Base-by-base conservation (phyloP, 2,329 filamentous ascomycete genomes). In the Colletotrichum theobromicola region DNA sequence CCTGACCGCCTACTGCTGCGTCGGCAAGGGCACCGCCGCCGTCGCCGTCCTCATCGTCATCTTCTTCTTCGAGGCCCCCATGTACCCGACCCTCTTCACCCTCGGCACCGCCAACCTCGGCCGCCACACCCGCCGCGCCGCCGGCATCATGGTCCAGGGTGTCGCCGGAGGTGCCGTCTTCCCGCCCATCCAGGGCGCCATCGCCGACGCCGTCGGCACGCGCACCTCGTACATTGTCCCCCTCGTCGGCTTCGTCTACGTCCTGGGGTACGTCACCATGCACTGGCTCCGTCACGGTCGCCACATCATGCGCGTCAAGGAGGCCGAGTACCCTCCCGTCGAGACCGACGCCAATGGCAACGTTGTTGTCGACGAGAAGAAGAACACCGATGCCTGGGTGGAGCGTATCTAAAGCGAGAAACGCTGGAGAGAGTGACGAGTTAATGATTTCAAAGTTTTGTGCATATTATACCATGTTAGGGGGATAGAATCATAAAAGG, bases 51-150 rank as follows among this genome's bases (percentile, higher is more conserved):
- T 92, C n/a, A 89, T 86, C 76, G 70, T 89, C 1, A 87, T 90
- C 2, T 83, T 91, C 61, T 91, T 90, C 83, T 91, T 90, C 81
- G 89, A 90, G 80, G 88, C 85, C 1, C 88, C 90, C 78, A 88
- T 88, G 80, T 92, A 91, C 81, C 88, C 90, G 2, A 90, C 89
- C 32, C 91, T 91, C 76, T 89, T 91, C 65, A 88, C 89, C 1
- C 83, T 91, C 9, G 88, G 88, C 1, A 89, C 91, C 79, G 85
- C 89, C n/a, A 90, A 89, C 2, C 84, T 91, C 2, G 94, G 94
- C 9, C 90, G 92, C 26, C 93, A 96, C 84, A 94, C 93, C 50
- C 95, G 95, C 86, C 90, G 93, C 75, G 94, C 94, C 2, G 92
- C 91, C 3, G 93, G 93, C 1, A 86, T 88, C 76, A 88, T 92